Base-by-base conservation (phyloP, 495 filamentous ascomycete species). In the Neurospora tetrasperma region DNA sequence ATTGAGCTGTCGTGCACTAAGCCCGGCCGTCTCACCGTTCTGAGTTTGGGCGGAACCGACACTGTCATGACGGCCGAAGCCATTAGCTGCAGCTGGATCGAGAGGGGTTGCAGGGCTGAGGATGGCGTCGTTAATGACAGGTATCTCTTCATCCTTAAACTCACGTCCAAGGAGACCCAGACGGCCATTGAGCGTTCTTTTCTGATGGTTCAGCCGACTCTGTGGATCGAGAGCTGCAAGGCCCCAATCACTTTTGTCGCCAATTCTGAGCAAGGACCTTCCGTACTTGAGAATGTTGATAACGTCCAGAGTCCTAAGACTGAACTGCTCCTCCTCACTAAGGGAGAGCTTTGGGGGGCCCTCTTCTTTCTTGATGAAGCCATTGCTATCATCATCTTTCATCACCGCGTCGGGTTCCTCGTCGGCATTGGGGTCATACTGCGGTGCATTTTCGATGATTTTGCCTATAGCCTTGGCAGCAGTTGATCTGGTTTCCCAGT, bases 401-500 rank as follows among this genome's bases (percentile, higher is more conserved):
- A 87, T 86, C 54, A 83, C 80, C 41, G 78, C 74, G 9, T 79
- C 71, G 46, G 72, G 70, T 35, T 77, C 77, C 39, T 87, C 85
- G 42, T 79, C 80, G n/a, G 82, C 86, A 79, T 99, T 98, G 1
- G 96, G 96, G 72, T 99, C 93, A 78, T 93, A 98, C 48, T 85
- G 81, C 68, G 93, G 89, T 1, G 95, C 94, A 84, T 98, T 94
- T 38, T 94, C 89, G 72, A 96, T 90, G 75, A 99, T 98, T 71
- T 94, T 91, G 66, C 94, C 93, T 71, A 99, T 91, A 6, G 96
- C 96, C 79, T 93, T 96, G 73, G 96, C 93, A 48, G 96, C 90
- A 62, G 96, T 95, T 59, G 89, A 93, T 42, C 96, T 87, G 10
- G 96, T 98, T 75, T 99, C 96, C 96, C 96, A 99, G 73, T 92